These are phyloP conservation scores for Trichoderma asperelloides DNA, from an alignment of 495 filamentous ascomycete genomes.

Conservation along the genomic window DNA sequence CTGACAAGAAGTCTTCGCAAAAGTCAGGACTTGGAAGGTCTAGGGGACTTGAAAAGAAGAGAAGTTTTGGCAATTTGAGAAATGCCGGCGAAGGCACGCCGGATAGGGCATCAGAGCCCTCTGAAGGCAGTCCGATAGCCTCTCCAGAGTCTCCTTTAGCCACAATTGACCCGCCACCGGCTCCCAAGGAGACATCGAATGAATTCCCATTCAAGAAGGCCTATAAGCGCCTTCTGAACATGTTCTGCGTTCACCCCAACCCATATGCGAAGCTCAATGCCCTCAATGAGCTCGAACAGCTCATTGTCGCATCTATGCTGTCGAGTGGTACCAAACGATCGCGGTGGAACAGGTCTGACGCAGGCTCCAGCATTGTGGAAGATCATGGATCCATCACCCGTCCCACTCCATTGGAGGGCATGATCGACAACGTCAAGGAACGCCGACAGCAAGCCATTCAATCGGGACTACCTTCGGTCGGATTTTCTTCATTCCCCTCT, in stretches of 20 bases:
- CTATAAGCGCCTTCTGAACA: conserved; percentile 70
- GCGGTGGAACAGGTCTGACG: conserved; percentile 28
- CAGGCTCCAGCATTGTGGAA: conserved; percentile 22
- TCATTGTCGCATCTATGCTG: conserved; percentile 70
- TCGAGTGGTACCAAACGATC: conserved; percentile 29
- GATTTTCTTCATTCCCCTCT: conserved; percentile 15
- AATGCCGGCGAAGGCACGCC: conserved; percentile 27
- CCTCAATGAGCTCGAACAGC: conserved; percentile 69
- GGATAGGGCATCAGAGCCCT: conserved; percentile 17
- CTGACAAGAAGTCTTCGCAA: conserved; percentile 27
- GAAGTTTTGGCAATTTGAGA: conserved; percentile 42
- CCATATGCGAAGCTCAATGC: conserved; percentile 79
- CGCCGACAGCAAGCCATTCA: conserved; percentile 52
- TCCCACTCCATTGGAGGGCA: conserved; percentile 47
- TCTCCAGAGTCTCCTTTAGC: neutral
- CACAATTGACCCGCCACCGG: conserved; percentile 17
- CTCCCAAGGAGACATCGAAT: conserved; percentile 33
- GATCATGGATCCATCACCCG: conserved; percentile 20
- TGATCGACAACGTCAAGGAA: conserved; percentile 60
- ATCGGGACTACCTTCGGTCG: conserved; percentile 6
- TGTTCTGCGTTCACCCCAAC: conserved; percentile 85
- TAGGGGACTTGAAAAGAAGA: conserved; percentile 50
- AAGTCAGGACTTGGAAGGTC: conserved; percentile 30
- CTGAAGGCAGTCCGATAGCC: neutral
- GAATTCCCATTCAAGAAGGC: conserved; percentile 66